These are phyloP conservation scores for Stemphylium lycopersici DNA, from an alignment of 2,329 filamentous ascomycete species.

Conservation along the genomic window DNA sequence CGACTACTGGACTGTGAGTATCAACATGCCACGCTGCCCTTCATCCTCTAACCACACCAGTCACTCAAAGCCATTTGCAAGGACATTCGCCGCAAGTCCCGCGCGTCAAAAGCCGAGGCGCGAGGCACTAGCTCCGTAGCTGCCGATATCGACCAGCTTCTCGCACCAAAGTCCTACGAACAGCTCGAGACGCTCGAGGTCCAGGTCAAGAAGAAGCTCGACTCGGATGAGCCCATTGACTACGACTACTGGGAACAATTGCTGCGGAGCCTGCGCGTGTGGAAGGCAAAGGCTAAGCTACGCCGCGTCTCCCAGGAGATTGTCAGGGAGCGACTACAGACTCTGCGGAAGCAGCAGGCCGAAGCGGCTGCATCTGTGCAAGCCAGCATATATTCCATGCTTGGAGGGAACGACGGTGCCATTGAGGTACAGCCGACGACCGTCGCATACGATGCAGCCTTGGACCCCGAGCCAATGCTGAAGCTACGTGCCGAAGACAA, in stretches of 20 bases:
- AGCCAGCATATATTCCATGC: constrained; percentile 59
- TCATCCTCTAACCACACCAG: constrained; percentile 46
- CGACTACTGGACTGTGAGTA: constrained; percentile 80
- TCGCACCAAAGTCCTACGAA: constrained; percentile 82
- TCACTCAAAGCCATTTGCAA: constrained; percentile 84
- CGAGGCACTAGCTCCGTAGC: constrained; percentile 82
- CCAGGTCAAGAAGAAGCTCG: constrained; percentile 85
- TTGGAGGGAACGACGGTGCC: constrained; percentile 15
- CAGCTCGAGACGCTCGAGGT: constrained; percentile 86
- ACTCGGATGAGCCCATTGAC: constrained; percentile 89
- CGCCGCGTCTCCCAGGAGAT: constrained; percentile 79
- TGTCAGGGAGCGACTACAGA: constrained; percentile 69
- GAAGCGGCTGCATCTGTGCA: constrained; percentile 67
- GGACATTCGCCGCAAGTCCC: constrained; percentile 72
- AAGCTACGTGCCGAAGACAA: constrained; percentile 70
- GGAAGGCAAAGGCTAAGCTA: constrained; percentile 89
- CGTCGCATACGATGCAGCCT: constrained; percentile 45
- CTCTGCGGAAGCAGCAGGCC: constrained; percentile 70
- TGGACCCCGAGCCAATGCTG: constrained; percentile 71
- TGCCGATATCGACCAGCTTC: constrained; percentile 84
- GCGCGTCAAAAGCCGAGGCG: constrained; percentile 66
- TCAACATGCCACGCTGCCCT: constrained; percentile 17
- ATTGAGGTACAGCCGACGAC: constrained; percentile 8
- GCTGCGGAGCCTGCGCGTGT: constrained; percentile 80
- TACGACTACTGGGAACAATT: constrained; percentile 98